Evolutionary conservation across 768 basidiomycete species (phyloP).

Genomic region (Leccinellum albellum): DNA sequence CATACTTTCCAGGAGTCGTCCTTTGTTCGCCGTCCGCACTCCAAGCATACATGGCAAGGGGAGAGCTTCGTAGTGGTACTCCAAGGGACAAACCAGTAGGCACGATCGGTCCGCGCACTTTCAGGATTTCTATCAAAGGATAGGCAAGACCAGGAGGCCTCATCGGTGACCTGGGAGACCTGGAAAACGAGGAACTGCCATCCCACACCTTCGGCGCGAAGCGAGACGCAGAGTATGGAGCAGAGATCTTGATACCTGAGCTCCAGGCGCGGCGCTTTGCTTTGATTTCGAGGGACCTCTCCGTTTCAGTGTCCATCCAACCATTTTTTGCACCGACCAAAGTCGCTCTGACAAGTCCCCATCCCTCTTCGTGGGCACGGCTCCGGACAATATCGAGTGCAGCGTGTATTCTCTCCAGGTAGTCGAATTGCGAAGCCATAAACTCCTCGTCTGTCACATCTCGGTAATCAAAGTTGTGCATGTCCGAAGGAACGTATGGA

Average conservation of each 20-base stretch:
- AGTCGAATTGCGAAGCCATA: slow-evolving; percentile 12
- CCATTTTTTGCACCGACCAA: slow-evolving; percentile 18
- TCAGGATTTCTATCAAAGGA: not conserved
- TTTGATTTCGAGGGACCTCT: slow-evolving; percentile 49
- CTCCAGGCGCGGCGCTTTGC: slow-evolving; percentile 67
- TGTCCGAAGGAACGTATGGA: slow-evolving; percentile 7
- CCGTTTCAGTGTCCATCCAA: slow-evolving; percentile 27
- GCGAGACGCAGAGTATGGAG: slow-evolving; percentile 16
- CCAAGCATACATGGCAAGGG: slow-evolving; percentile 41
- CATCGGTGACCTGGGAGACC: not conserved
- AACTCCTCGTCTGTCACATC: slow-evolving; percentile 10
- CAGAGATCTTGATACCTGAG: slow-evolving; percentile 43
- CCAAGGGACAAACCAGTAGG: slow-evolving; percentile 45
- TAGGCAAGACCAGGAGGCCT: slow-evolving; percentile 22
- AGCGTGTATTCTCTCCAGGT: slow-evolving; percentile 38
- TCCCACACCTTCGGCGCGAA: slow-evolving; percentile 16
- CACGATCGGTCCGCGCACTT: slow-evolving; percentile 19
- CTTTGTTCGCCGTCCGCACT: slow-evolving; percentile 36
- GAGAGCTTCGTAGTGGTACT: slow-evolving; percentile 48
- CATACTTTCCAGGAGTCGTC: slow-evolving; percentile 13
- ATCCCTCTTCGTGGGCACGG: slow-evolving; percentile 40
- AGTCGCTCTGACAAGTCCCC: slow-evolving; percentile 34
- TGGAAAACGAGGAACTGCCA: not conserved
- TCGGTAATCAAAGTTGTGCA: not conserved
- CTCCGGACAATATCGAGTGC: slow-evolving; percentile 41